Base-by-base conservation (phyloP, 2,329 filamentous ascomycete species). In the Ophiostoma piceae region DNA sequence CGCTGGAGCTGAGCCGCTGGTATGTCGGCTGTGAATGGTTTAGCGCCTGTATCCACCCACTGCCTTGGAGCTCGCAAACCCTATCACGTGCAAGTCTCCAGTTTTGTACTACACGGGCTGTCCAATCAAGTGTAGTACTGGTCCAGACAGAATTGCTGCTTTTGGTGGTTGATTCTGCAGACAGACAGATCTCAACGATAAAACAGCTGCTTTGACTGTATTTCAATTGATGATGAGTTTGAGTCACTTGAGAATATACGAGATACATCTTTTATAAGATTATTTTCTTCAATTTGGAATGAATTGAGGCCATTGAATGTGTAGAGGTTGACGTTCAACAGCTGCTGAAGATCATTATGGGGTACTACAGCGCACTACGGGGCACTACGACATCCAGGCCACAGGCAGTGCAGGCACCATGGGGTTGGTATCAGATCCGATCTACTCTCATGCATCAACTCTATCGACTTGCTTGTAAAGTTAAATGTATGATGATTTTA, bases 71-170 rank as follows among this genome's bases (percentile, higher is more conserved):
- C 37, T 43, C 1, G 14, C 35, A 73, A 74, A 66, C 73, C 73
- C 73, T 74, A 74, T 72, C 73, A 74, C 73, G 73, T 74, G 73
- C 29, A 7, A 0, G 1, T 47, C n/a, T 26, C 5, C 9, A 66
- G 11, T 14, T 22, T 9, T 35, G 2, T 67, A 22, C 7, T 29
- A 19, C 11, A 47, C 3, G 22, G 41, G 22, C n/a, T 26, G 51
- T 57, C 51, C 51, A 57, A 57, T 57, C 51, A 57, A 57, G 51
- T 57, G 19, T 47, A n/a, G 16, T 19, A n/a, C 7, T 16, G 41
- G 14, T 16, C 19, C 12, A 14, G 41, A 47, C 16, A 47, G 19
- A n/a, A n/a, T 47, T 3, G 19, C 43, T 47, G 16, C 43, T 47
- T 47, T n/a, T 7, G 16, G 1, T 47, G 12, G 12, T 5, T 43